Evolutionary conservation across 176 grass and related monocot genomes (phyloP), one percentile per base, ranked within the genome.

Genomic region (Phragmites australis): DNA sequence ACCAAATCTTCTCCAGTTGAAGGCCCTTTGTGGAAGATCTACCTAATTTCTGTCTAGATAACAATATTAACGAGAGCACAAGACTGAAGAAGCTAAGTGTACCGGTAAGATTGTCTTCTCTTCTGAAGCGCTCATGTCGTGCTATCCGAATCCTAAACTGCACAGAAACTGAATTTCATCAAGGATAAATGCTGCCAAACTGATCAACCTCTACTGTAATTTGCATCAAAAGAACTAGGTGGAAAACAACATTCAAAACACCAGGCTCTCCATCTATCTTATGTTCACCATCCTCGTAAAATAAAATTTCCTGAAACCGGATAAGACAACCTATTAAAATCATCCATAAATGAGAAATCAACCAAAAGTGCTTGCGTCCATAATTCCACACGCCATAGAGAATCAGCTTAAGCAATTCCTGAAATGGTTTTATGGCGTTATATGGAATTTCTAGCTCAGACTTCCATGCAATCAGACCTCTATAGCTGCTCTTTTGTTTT

Each of bases 221-320:
- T 30, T 70, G 68, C 22, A 70, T 70, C 29, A 49, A 68, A 44
- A 27, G 6, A 59, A 27, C 22, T 57, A 25, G 56, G 25, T 29
- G 29, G 43, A 18, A 48, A 49, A 12, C 19, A 76, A 93, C 94
- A 89, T 93, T 97, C 77, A 97, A 83, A 83, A 91, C 91, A 56
- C 94, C 94, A 84, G 79, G 60, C 79, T 91, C 89, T 43, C 94
- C 91, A 66, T 97, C 94, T 76, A 92, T 77, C 82, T 92, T 97
- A 68, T 91, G 94, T 75, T 97, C 91, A 47, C 94, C 94, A 70
- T 97, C 91, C 81, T 97, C 79, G 21, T 91, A 91, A 72, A 97
- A 97, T 62, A 78, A 85, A 66, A 93, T 75, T 62, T 97, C 87
- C 94, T 97, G 21, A 60, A 74, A 79, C 49, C 21, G 25, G 44